A percentile compares a stretch with the other conserved stretches of the same genome.
These are phyloP conservation scores for Oryza glumipatula DNA, from an alignment of 176 grass and related monocot species.

Conservation along the genomic window DNA sequence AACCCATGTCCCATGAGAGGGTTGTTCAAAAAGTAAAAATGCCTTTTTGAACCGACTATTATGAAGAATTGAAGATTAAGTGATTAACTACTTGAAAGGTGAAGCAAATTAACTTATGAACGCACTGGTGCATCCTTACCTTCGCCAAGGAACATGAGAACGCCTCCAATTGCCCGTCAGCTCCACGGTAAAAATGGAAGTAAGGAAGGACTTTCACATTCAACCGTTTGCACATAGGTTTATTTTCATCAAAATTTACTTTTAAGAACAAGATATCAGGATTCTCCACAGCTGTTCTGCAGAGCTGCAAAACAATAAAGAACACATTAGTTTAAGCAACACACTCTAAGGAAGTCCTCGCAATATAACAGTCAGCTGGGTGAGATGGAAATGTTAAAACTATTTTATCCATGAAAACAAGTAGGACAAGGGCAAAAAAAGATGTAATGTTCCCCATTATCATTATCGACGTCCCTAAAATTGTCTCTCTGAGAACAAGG, in stretches of 20 bases:
- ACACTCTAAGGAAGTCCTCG: conserved; percentile 4
- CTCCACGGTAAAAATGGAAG: conserved; percentile 96
- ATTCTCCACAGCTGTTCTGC: conserved; percentile 72
- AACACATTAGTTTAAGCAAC: conserved; percentile 17
- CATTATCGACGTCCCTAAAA: not conserved
- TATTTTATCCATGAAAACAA: conserved; percentile 13
- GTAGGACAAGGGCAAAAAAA: not conserved
- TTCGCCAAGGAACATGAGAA: conserved; percentile 99
- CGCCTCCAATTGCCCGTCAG: conserved; percentile 83
- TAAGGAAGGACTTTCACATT: conserved; percentile 98
- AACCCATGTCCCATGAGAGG: not conserved
- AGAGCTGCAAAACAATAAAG: conserved; percentile 66
- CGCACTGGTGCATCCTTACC: conserved; percentile 36
- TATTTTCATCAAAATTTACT: conserved; percentile 99
- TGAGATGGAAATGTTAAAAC: conserved; percentile 9
- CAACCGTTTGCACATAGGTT: conserved; percentile 98
- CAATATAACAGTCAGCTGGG: not conserved
- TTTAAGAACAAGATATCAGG: conserved; percentile 81
- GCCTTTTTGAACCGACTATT: not conserved
- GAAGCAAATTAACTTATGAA: not conserved
- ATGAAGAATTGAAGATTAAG: not conserved
- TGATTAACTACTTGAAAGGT: not conserved
- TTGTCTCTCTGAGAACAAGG: not conserved
- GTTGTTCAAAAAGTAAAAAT: not conserved
- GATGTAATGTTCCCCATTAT: not conserved